Evolutionary conservation across 1,139 yeast genomes (phyloP).

Genomic region (Candida labiduridarum): DNA sequence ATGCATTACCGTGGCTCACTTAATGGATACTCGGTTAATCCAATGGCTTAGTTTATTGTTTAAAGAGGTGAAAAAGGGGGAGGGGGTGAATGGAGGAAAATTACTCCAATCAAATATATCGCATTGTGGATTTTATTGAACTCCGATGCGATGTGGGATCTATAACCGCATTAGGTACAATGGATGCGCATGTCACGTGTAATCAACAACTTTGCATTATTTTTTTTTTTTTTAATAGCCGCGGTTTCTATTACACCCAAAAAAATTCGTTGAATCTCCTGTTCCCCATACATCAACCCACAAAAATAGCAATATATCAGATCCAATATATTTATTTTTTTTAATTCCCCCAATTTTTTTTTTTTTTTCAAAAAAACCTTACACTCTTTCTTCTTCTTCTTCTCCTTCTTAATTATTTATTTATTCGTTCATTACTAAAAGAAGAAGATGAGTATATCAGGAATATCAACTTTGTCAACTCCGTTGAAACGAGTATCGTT

Average conservation of each 20-base stretch:
- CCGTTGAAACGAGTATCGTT: constrained; percentile 2
- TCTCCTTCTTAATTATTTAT: not conserved
- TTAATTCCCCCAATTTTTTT: not conserved
- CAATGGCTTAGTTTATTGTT: no score
- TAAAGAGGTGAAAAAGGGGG: no score
- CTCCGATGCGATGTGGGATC: not conserved
- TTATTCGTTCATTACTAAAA: no score
- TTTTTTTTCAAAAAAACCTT: not conserved
- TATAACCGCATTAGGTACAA: not conserved
- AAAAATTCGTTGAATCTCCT: not conserved
- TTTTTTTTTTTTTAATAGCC: not conserved
- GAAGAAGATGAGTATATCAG: constrained; percentile 6
- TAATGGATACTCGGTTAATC: no score
- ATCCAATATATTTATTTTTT: not conserved
- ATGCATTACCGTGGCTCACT: no score
- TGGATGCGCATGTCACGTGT: constrained; percentile 2
- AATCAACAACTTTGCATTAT: not conserved
- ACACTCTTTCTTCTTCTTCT: not conserved
- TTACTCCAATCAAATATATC: no score
- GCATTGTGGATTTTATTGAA: not conserved
- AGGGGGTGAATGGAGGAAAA: no score
- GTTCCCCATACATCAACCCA: no score
- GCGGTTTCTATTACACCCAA: not conserved
- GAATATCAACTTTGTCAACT: constrained; percentile 3
- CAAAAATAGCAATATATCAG: not conserved